Base-by-base conservation (phyloP, 169 alveolate species). In the Plasmodium gonderi region DNA sequence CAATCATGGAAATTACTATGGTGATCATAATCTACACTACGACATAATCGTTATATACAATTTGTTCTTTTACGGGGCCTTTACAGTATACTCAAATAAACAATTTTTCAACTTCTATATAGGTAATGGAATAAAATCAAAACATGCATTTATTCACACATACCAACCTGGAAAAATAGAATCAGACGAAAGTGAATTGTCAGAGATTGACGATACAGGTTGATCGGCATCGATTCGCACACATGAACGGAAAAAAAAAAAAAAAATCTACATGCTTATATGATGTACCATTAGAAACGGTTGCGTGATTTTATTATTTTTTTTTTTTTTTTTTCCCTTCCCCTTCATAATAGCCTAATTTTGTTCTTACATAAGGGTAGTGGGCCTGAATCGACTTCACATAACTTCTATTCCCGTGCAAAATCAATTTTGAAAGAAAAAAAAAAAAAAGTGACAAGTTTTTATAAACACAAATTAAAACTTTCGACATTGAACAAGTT, bases 101-200 rank as follows among this genome's bases (percentile, higher is more conserved):
- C 78, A 82, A 9, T 69, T 26, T 82, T 82, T 82, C 33, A 82
- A 82, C 65, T 82, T 82, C n/a, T 82, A 82, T 42, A 49, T 82
- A 7, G 92, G 92, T 5, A 82, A 69, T 45, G 92, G 92, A n/a
- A 82, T 82, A 47, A 82, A 49, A 36, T 82, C 82, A 1, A 69
- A 82, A 31, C 92, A 82, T 42, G 72, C 78, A 23, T 82, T 31
- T 47, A 45, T 82, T 7, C 92, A 82, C n/a, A 69, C 92, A 1
- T 82, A 82, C 40, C 83, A 69, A 29, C 92, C 92, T 31, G 83
- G 75, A 6, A 68, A 72, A 69, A 12, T 82, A 36, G 60, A 82
- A 9, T 82, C 92, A n/a, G 92, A 82, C 44, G 54, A 82, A 49
- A 82, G 92, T 72, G 92, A 82, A 60, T 33, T 82, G 23, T 82